Evolutionary conservation across 345 rosid genomes (phyloP), one percentile per base, ranked within the genome.

Genomic region (Trapa incisa): DNA sequence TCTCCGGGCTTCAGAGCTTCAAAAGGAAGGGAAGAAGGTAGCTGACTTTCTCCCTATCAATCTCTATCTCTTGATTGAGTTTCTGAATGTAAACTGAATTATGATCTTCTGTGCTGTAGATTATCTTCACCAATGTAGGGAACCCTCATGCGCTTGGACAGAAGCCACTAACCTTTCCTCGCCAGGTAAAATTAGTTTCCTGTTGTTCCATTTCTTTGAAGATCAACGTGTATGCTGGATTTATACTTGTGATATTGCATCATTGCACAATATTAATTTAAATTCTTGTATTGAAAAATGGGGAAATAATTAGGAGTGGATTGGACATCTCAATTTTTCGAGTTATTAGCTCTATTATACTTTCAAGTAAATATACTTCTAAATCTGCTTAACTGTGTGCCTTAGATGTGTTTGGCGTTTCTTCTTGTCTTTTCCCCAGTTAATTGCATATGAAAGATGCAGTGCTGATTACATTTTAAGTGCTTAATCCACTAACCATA

Each of bases 1-100:
- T 74, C 99, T 94, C 78, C 92, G 99, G 80, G 99, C 99, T 72
- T 87, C 97, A 73, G 92, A 89, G 91, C 99, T 94, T 78, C 99
- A 94, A 71, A 90, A 94, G 84, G 95, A 91, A 82, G 99, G 96
- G 77, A 94, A 91, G 80, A 94, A 83, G 99, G 99, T 93, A 75
- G 8, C 37, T 0, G 37, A 47, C 5, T 33, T 12, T 2, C 7
- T 61, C 50, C 64, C 50, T 7, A 6, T 58, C 14, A 68, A 13
- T 66, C 48, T 48, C 41, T 37, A 14, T 69, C 75, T 50, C 65
- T 66, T 64, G 42, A 8, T 12, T 41, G 16, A 56, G 67, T 47
- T 36, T 29, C 15, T 66, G 35, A 17, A 12, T 61, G 29, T 68
- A 36, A 33, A 56, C 43, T 36, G 6, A 53, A 60, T 66, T 52